Base-by-base conservation (phyloP, 2,329 filamentous ascomycete genomes). In the Lasiodiplodia gonubiensis region DNA sequence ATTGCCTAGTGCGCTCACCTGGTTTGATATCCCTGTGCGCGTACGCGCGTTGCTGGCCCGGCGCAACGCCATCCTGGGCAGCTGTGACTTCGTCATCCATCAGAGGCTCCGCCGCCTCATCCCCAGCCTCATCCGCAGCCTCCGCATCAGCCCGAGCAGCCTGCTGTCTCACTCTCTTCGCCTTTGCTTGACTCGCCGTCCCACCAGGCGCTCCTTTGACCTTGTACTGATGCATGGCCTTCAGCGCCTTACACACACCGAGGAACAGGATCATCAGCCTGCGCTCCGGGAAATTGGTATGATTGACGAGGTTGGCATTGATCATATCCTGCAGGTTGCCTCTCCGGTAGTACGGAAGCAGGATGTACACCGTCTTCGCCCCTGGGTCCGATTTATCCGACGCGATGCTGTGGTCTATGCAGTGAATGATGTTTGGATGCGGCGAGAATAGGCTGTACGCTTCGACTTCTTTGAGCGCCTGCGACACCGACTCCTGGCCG, bases 291-390 rank as follows among this genome's bases (percentile, higher is more conserved):
- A 99, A 98, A 63, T 86, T 86, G 46, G 92, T 92, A 78, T 97
- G 93, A 80, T 98, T 98, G 79, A 99, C 94, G 66, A 98, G 84
- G 80, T 99, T 99, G 70, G 95, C 94, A 80, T 99, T 99, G 84
- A 99, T 98, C 77, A 96, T 91, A 81, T 99, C 95, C 82, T 99
- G 95, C 46, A 99, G 86, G 79, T 99, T 99, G 16, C 95, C 95
- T 71, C 94, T 86, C 74, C 93, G 86, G 82, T 97, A 99, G 83
- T 98, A 99, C 14, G 95, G 95, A 23, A 99, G 86, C 52, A 99
- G 85, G 69, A 99, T 95, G 80, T 99, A 99, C 64, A 98, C 95
- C 0, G 94, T 98, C 83, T 98, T 98, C 70, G 90, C 88, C 55
- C 88, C 87, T 1, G 89, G 84, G 70, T 89, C 87, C 60, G 82